Evolutionary conservation across 495 filamentous ascomycete genomes (phyloP).

Genomic region (Daldinia childiae): DNA sequence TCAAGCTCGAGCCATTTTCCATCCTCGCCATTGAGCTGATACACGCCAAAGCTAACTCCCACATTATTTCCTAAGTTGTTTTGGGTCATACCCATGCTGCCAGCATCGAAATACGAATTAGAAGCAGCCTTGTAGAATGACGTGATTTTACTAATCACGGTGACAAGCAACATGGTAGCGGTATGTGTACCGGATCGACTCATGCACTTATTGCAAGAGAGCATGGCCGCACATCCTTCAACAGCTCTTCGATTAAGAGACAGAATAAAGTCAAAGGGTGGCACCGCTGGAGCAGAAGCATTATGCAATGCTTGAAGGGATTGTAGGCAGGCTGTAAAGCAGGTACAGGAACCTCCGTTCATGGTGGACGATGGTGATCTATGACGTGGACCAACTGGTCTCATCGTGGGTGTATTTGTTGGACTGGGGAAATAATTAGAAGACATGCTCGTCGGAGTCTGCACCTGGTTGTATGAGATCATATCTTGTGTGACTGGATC

Average conservation of each 20-base stretch:
- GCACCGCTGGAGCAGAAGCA: constrained; percentile 49
- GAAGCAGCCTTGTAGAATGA: constrained; percentile 57
- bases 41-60: constrained; percentile 55
- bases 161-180: constrained; percentile 58
- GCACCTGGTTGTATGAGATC: constrained; percentile 48
- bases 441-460: constrained; percentile 45
- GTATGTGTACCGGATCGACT: constrained; percentile 54
- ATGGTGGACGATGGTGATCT: constrained; percentile 46
- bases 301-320: constrained; percentile 58
- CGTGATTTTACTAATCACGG: constrained; percentile 59
- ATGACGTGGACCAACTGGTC: constrained; percentile 43
- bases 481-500: constrained; percentile 38
- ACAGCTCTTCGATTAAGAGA: constrained; percentile 59
- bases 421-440: constrained; percentile 53
- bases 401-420: constrained; percentile 47
- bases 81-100: constrained; percentile 34
- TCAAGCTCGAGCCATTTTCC: constrained; percentile 56
- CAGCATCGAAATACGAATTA: constrained; percentile 49
- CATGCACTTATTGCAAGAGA: constrained; percentile 55
- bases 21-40: constrained; percentile 56
- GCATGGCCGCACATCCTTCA: constrained; percentile 57
- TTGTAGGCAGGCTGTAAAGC: constrained; percentile 58
- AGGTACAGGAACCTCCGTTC: constrained; percentile 52
- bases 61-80: constrained; percentile 39
- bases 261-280: constrained; percentile 57